phyloP scores from a whole-genome alignment of 345 rosid genomes.

The Balakata baccata region DNA sequence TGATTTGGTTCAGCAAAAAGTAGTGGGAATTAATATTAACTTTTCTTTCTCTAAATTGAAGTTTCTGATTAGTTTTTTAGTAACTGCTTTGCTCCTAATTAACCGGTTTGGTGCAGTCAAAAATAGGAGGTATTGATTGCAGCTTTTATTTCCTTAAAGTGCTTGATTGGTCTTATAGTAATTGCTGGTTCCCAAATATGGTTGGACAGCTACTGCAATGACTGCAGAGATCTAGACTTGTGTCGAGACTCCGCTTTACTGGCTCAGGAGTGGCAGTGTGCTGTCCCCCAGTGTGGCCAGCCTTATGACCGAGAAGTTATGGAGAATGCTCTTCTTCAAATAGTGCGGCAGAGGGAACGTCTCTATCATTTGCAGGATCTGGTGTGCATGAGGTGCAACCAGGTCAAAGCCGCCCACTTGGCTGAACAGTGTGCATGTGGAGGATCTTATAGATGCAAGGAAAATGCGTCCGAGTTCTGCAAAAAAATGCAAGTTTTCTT shows the following conservation, averaged over 20 bases:
- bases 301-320: constrained; percentile 66
- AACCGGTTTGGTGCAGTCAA: background rate
- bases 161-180: background rate
- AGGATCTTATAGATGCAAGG: constrained; percentile 78
- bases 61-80: too few relatives aligned
- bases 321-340: constrained; percentile 82
- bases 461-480: constrained; percentile 55
- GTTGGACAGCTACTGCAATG: constrained; percentile 78
- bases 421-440: constrained; percentile 78
- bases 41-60: too few relatives aligned
- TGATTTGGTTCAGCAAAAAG: too few relatives aligned
- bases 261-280: constrained; percentile 76
- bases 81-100: too few relatives aligned
- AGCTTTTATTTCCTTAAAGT: background rate
- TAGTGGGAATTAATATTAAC: too few relatives aligned
- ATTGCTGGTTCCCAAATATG: constrained; percentile 16
- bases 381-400: constrained; percentile 74
- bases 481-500: constrained; percentile 67
- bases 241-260: constrained; percentile 63
- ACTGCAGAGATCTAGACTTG: constrained; percentile 85
- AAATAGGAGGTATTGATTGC: background rate
- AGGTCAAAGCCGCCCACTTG: constrained; percentile 83
- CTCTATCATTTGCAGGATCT: constrained; percentile 88
- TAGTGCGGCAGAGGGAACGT: constrained; percentile 73
- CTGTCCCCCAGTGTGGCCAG: constrained; percentile 79